A percentile compares a stretch with the other conserved stretches of the same genome.
Evolutionary conservation across 2,329 filamentous ascomycete species (phyloP).

Genomic region (Botryotinia calthae): DNA sequence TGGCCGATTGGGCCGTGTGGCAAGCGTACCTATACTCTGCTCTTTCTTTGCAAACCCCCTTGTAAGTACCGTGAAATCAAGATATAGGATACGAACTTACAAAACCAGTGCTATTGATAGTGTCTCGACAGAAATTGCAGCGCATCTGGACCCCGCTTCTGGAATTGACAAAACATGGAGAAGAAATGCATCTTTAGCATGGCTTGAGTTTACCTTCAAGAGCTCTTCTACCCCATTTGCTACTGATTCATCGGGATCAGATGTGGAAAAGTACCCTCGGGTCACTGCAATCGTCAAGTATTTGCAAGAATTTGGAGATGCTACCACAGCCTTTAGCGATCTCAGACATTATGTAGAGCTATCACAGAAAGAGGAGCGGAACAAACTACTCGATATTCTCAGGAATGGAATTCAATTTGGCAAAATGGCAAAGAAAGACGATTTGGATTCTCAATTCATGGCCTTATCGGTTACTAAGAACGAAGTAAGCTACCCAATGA

Average conservation of each 20-base stretch:
- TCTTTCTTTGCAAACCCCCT: conserved; percentile 25
- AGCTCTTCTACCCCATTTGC: conserved; percentile 17
- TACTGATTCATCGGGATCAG: not conserved
- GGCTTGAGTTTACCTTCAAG: conserved; percentile 32
- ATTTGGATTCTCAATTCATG: not conserved
- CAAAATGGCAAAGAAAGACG: not conserved
- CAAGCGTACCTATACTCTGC: conserved; percentile 35
- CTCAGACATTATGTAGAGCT: conserved; percentile 34
- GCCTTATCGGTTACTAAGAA: conserved; percentile 4
- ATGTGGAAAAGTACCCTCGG: conserved; percentile 16
- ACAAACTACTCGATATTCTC: conserved; percentile 24
- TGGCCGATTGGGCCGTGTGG: conserved; percentile 40
- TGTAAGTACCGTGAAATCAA: conserved; percentile 29
- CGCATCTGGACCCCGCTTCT: conserved; percentile 35
- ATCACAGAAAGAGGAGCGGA: conserved; percentile 27
- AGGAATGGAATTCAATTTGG: conserved; percentile 14
- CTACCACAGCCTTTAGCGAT: conserved; percentile 37
- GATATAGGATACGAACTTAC: not conserved
- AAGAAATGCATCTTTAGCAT: conserved; percentile 39
- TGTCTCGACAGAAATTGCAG: conserved; percentile 33
- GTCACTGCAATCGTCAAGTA: conserved; percentile 32
- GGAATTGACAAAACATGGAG: conserved; percentile 39
- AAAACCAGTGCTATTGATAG: conserved; percentile 7
- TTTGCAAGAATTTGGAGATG: conserved; percentile 34
- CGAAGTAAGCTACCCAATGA: conserved; percentile 5